Evolutionary conservation across 352 stramenopile genomes (phyloP), one percentile per base, ranked within the genome.

Genomic region (Globisporangium cystogenes): DNA sequence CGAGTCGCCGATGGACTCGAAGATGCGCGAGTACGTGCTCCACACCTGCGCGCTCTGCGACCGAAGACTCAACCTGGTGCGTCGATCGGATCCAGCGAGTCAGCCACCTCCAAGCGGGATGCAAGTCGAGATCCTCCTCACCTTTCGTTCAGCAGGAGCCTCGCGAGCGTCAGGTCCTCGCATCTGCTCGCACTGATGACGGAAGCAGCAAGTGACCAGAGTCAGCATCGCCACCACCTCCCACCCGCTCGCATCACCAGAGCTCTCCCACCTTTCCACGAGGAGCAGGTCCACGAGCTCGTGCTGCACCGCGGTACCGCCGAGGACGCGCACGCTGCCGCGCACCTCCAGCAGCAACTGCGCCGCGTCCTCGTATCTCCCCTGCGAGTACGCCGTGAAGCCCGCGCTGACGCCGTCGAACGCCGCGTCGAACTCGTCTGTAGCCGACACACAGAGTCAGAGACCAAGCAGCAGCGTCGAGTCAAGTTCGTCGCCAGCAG

Each of bases 91-190:
- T 15, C 16, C 20, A 12, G 10, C 35, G 7, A 27, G 7, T 37
- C 20, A 52, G 26, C 11, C 23, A 29, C 10, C 16, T 8, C n/a
- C n/a, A n/a, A n/a, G n/a, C n/a, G n/a, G n/a, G n/a, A n/a, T n/a
- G n/a, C n/a, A n/a, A n/a, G n/a, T n/a, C n/a, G n/a, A n/a, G n/a
- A n/a, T n/a, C n/a, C n/a, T n/a, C n/a, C 39, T 10, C 61, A 87
- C 78, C 80, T 65, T 68, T 95, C 84, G 56, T 90, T 93, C 21
- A 95, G 68, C n/a, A 95, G 62, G 36, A 93, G 71, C 27, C 88
- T 81, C 11, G 81, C 84, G 12, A 95, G 64, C 42, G 68, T 62
- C 51, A 91, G 63, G 44, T 90, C 70, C 24, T 80, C 65, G 51
- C 78, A 84, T 43, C 79, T 77, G 40, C 76, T 90, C 36, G 82